A percentile compares a stretch with the other conserved stretches of the same genome.
phyloP scores from a whole-genome alignment of 2,329 filamentous ascomycete genomes.

The Ophiocordyceps camponoti-leonardi region DNA sequence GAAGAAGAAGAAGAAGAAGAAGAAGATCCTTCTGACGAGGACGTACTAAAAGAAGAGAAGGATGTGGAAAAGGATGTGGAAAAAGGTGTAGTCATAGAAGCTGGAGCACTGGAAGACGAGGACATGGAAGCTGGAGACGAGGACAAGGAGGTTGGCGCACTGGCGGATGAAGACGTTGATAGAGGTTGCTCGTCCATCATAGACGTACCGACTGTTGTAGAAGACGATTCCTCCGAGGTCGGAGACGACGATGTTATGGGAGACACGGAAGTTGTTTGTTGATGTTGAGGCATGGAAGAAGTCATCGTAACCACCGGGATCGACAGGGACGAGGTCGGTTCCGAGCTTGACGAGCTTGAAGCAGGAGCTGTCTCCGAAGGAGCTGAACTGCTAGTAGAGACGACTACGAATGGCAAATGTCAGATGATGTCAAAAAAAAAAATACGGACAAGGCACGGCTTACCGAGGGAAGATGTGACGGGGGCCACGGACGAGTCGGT shows the following conservation, averaged over 20 bases:
- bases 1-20: conserved; percentile 9
- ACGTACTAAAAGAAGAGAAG: conserved; percentile 10
- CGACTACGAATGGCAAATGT: neutral
- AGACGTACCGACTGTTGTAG: conserved; percentile 10
- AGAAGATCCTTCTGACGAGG: conserved; percentile 6
- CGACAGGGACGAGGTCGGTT: conserved; percentile 3
- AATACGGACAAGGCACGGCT: neutral
- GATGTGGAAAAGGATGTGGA: conserved; percentile 12
- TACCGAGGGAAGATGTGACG: neutral
- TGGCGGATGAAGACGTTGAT: conserved; percentile 12
- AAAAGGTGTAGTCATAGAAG: conserved; percentile 4
- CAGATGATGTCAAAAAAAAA: neutral
- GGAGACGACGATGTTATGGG: neutral
- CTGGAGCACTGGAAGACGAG: conserved; percentile 12
- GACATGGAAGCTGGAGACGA: neutral
- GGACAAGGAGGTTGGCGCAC: conserved; percentile 6
- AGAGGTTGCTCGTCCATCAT: conserved; percentile 10
- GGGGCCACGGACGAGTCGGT: too few relatives aligned
- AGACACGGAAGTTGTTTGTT: conserved; percentile 2
- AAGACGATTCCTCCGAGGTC: conserved; percentile 3
- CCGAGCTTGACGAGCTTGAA: neutral
- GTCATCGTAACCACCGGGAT: conserved; percentile 2
- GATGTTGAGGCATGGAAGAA: neutral
- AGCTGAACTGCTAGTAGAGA: neutral
- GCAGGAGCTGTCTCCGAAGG: conserved; percentile 4